Evolutionary conservation across 192 early-diverging fungal genomes (phyloP).

Genomic region (Rhizophlyctis rosea): DNA sequence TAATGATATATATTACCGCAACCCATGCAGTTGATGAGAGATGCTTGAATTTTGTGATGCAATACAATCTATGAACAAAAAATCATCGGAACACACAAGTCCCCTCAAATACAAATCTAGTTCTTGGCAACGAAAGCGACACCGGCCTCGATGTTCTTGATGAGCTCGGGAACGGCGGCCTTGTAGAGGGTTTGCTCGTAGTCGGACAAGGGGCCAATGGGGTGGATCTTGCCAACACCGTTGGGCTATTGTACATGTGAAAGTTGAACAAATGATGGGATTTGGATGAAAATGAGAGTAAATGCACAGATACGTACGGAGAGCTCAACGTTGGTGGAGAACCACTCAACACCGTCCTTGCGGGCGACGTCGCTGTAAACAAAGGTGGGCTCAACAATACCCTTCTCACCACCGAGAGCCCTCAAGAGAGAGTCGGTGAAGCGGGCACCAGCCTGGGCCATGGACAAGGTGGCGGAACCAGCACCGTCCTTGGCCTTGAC

Average conservation of each 20-base stretch:
- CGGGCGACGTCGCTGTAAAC: conserved; percentile 67
- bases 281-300: background rate
- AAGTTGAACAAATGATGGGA: conserved; percentile 1
- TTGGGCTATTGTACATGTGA: conserved; percentile 32
- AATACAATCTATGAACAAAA: conserved; percentile 20
- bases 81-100: conserved; percentile 53
- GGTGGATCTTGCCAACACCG: conserved; percentile 85
- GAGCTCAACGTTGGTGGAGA: conserved; percentile 62
- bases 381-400: conserved; percentile 86
- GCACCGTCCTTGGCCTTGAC: conserved; percentile 98
- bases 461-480: conserved; percentile 43
- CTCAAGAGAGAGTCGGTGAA: conserved; percentile 87
- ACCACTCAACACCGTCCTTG: conserved; percentile 58
- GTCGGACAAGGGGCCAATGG: conserved; percentile 64
- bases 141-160: conserved; percentile 87
- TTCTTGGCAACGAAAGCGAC: conserved; percentile 70
- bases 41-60: too few species aligned
- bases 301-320: conserved; percentile 33
- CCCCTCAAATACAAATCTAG: conserved; percentile 54
- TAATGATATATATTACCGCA: too few species aligned
- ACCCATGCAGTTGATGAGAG: too few species aligned
- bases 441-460: conserved; percentile 43
- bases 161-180: conserved; percentile 77
- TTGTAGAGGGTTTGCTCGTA: conserved; percentile 81
- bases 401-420: conserved; percentile 75